Conservation (phyloP, 768 basidiomycete genomes). For the Xerocomellus dryophilus region DNA sequence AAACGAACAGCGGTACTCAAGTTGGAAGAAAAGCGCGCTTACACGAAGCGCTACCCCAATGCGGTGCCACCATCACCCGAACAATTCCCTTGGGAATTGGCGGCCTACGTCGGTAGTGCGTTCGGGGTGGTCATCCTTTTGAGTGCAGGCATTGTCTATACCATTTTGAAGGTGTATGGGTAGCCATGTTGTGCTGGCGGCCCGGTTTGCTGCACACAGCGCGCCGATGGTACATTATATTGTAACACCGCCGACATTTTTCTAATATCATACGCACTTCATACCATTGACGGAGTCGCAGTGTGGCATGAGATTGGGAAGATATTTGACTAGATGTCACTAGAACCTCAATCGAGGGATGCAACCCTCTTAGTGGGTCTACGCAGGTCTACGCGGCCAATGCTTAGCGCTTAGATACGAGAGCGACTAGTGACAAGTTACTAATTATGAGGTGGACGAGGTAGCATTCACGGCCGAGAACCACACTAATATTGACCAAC, state of each 20-base stretch:
- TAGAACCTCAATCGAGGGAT: too few relatives aligned
- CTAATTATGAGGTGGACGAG: not conserved
- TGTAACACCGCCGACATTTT: not conserved
- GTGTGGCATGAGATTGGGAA: too few relatives aligned
- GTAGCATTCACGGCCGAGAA: not conserved
- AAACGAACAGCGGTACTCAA: constrained; percentile 53
- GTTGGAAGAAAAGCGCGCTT: constrained; percentile 42
- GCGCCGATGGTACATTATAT: not conserved
- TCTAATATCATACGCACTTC: not conserved
- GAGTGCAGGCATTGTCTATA: constrained; percentile 23
- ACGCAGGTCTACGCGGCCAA: too few relatives aligned
- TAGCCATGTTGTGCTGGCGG: not conserved
- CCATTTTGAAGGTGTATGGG: constrained; percentile 23
- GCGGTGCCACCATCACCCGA: constrained; percentile 3
- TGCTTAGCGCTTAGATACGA: not conserved
- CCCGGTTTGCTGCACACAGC: not conserved
- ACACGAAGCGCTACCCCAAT: constrained; percentile 23
- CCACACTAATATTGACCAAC: not conserved
- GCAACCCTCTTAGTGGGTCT: not conserved
- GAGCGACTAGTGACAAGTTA: too few relatives aligned
- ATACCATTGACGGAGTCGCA: not conserved
- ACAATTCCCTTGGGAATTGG: constrained; percentile 31
- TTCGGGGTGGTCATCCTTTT: constrained; percentile 29
- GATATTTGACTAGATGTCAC: too few relatives aligned
- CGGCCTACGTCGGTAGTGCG: constrained; percentile 28